Evolutionary conservation across 176 grass and related monocot genomes (phyloP), one percentile per base, ranked within the genome.

Genomic region (Canna indica): DNA sequence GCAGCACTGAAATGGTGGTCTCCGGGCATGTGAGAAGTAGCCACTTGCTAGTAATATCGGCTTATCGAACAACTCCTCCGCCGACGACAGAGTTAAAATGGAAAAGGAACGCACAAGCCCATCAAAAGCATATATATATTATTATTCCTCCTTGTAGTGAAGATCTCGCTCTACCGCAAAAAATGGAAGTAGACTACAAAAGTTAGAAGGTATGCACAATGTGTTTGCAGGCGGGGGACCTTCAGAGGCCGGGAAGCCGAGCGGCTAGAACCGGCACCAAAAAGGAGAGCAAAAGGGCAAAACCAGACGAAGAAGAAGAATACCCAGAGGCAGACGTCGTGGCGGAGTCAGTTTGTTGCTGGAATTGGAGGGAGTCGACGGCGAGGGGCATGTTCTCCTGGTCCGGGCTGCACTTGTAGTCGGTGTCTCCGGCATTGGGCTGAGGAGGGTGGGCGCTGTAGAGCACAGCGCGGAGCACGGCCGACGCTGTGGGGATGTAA

Each of bases 301-400:
- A 25, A 26, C 11, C 7, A 20, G 36, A 18, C 3, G 12, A 11
- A 70, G 14, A 3, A 44, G 9, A 28, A 44, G 36, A 10, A 27
- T 9, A 13, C 35, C 31, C 11, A 70, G 24, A 20, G 44, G 27
- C 14, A 30, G 39, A 2, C 15, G 27, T 39, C 15, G 53, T 65
- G 20, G 86, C 71, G 68, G 75, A 59, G 59, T 81, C 38, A 59
- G 34, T 67, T 65, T 68, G 50, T 71, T 47, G 84, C 78, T 94
- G 86, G 61, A 99, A 90, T 78, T 99, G 90, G 64, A 99, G 90
- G 58, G 95, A 99, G 68, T 99, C 95, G 22, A 99, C 95, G 36
- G 95, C 95, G 5, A 99, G 81, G 30, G 95, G 95, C 95, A 99
- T 99, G 86, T 94, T 93, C 79, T 90, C 90, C 77, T 91, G 84